Percentiles rank a stretch among this genome's conserved stretches.
Evolutionary conservation across 1,284 basidiomycete genomes (phyloP).

Genomic region (Rhodotorula sp.): DNA sequence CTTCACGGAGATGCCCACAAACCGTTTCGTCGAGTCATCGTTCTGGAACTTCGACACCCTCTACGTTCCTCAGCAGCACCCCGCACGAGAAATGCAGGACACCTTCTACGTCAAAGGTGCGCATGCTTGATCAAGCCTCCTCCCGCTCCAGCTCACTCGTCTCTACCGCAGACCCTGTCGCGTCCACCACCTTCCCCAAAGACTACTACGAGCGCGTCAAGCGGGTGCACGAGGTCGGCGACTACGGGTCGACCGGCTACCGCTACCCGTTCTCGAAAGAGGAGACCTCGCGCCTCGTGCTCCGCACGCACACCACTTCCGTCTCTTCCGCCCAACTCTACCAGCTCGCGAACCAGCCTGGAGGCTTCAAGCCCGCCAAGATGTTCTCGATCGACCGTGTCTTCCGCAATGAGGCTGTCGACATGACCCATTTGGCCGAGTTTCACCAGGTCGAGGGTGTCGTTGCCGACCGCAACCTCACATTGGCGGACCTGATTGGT

Average conservation of each 20-base stretch:
- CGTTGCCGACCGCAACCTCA: slow-evolving; percentile 89
- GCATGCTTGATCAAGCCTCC: background rate
- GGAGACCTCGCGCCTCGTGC: slow-evolving; percentile 85
- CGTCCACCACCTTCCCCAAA: slow-evolving; percentile 71
- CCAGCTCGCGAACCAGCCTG: slow-evolving; percentile 71
- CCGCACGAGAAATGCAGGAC: slow-evolving; percentile 95
- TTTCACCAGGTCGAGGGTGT: slow-evolving; percentile 99
- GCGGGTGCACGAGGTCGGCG: slow-evolving; percentile 75
- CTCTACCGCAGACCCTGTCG: slow-evolving; percentile 68
- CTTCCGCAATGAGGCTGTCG: slow-evolving; percentile 98
- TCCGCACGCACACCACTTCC: slow-evolving; percentile 97
- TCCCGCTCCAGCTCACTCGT: background rate
- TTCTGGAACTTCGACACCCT: slow-evolving; percentile 99
- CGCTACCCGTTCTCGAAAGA: slow-evolving; percentile 92
- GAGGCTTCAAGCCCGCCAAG: slow-evolving; percentile 92
- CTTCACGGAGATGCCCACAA: slow-evolving; percentile 99
- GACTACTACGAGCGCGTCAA: slow-evolving; percentile 90
- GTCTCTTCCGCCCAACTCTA: slow-evolving; percentile 94
- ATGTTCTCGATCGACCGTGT: slow-evolving; percentile 98
- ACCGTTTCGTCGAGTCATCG: slow-evolving; percentile 92
- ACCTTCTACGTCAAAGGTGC: slow-evolving; percentile 95
- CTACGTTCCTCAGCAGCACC: slow-evolving; percentile 98
- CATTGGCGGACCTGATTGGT: slow-evolving; percentile 97
- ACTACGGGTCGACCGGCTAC: slow-evolving; percentile 95
- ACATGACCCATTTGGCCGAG: slow-evolving; percentile 98